phyloP scores from a whole-genome alignment of 2,329 filamentous ascomycete species.

The Boeremia exigua region DNA sequence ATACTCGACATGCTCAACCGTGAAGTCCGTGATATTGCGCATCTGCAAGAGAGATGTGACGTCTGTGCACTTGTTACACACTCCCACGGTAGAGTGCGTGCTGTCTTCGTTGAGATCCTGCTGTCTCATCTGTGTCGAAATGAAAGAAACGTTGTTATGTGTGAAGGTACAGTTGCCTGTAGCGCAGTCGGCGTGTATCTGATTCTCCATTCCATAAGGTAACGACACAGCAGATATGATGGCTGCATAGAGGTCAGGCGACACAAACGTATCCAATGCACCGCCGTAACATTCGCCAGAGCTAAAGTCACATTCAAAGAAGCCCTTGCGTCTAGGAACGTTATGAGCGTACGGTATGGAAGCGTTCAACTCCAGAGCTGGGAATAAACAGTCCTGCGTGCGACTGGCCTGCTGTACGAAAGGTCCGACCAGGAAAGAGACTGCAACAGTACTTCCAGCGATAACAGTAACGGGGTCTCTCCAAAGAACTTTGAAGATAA shows the following conservation, averaged over 20 bases:
- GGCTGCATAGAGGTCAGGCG: neutral
- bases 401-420: conserved; percentile 8
- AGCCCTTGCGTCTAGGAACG: neutral
- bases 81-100: neutral
- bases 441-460: neutral
- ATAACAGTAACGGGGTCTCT: neutral
- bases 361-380: neutral
- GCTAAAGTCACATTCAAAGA: too few species aligned
- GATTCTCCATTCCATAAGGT: neutral
- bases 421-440: conserved; percentile 1
- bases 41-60: neutral
- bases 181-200: neutral
- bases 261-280: neutral
- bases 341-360: neutral
- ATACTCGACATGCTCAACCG: too few species aligned
- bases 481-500: neutral
- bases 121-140: neutral
- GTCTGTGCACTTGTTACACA: neutral
- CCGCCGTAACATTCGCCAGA: too few species aligned
- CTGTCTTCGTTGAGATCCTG: neutral
- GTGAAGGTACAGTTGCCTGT: conserved; percentile 5
- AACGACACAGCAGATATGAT: neutral
- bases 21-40: too few species aligned
- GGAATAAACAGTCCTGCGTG: neutral
- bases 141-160: neutral